phyloP scores from a whole-genome alignment of 1,284 basidiomycete species.

The Cryptococcus floricola region DNA sequence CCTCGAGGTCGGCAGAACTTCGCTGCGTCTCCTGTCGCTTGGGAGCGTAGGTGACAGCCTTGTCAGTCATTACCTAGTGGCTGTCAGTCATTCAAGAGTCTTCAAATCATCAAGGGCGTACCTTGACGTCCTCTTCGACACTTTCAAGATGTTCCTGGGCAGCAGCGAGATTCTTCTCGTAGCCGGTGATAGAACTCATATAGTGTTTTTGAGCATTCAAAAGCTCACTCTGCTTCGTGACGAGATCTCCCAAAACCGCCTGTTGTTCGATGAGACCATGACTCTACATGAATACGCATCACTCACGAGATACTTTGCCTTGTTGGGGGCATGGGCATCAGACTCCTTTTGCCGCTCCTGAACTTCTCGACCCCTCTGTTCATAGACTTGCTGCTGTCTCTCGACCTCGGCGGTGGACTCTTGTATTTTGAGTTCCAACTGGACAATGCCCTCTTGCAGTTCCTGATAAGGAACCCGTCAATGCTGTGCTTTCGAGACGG shows the following conservation, averaged over 20 bases:
- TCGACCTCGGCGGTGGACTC: slow-evolving; percentile 4
- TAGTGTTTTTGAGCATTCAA: slow-evolving; percentile 1
- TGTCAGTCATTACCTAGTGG: slow-evolving; percentile 18
- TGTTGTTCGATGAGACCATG: neutral
- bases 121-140: neutral
- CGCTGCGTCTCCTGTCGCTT: slow-evolving; percentile 58
- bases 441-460: neutral
- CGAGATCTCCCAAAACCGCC: slow-evolving; percentile 1
- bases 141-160: neutral
- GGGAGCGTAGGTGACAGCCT: slow-evolving; percentile 50
- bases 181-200: neutral
- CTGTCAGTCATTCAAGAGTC: neutral
- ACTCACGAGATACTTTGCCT: neutral
- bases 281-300: neutral
- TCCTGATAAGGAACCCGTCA: neutral
- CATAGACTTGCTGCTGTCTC: neutral
- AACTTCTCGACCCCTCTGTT: neutral
- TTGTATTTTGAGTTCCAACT: slow-evolving; percentile 4
- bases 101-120: neutral
- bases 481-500: neutral
- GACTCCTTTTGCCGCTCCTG: neutral
- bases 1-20: slow-evolving; percentile 57
- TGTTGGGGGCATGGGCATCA: neutral
- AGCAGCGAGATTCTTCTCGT: neutral
- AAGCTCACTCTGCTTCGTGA: slow-evolving; percentile 1